Conservation (phyloP, 176 grass and related monocot genomes). For the Aegilops bicornis region DNA sequence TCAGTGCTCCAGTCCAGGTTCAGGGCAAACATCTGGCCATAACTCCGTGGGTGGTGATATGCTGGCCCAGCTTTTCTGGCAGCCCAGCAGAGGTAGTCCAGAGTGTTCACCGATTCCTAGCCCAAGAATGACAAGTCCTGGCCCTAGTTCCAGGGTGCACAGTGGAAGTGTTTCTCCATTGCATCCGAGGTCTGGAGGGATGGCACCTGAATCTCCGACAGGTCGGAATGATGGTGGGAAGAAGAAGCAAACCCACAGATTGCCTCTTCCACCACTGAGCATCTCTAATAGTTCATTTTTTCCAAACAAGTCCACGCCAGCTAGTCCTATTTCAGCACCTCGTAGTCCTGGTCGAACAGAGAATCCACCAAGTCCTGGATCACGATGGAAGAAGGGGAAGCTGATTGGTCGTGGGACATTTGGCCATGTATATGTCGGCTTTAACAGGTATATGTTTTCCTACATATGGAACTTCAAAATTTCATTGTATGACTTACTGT, state of each 20-base stretch:
- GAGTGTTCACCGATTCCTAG: constrained; percentile 96
- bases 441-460: constrained; percentile 77
- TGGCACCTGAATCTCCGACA: constrained; percentile 88
- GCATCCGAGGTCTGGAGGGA: constrained; percentile 85
- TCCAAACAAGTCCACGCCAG: constrained; percentile 71
- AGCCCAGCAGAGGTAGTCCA: constrained; percentile 75
- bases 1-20: constrained; percentile 96
- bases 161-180: constrained; percentile 94
- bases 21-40: constrained; percentile 97
- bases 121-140: constrained; percentile 94
- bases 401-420: constrained; percentile 91
- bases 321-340: constrained; percentile 64
- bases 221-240: constrained; percentile 61
- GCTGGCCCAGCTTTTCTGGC: constrained; percentile 84
- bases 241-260: constrained; percentile 91
- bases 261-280: constrained; percentile 90
- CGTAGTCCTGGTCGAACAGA: constrained; percentile 84
- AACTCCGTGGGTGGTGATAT: constrained; percentile 97
- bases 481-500: background rate
- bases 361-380: constrained; percentile 75
- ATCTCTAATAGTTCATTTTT: constrained; percentile 67
- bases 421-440: constrained; percentile 98
- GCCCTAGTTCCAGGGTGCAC: constrained; percentile 91
- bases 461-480: background rate
- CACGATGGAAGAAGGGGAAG: constrained; percentile 98